Evolutionary conservation across 495 filamentous ascomycete genomes (phyloP), one percentile per base, ranked within the genome.

Genomic region (Aspergillus campestris): DNA sequence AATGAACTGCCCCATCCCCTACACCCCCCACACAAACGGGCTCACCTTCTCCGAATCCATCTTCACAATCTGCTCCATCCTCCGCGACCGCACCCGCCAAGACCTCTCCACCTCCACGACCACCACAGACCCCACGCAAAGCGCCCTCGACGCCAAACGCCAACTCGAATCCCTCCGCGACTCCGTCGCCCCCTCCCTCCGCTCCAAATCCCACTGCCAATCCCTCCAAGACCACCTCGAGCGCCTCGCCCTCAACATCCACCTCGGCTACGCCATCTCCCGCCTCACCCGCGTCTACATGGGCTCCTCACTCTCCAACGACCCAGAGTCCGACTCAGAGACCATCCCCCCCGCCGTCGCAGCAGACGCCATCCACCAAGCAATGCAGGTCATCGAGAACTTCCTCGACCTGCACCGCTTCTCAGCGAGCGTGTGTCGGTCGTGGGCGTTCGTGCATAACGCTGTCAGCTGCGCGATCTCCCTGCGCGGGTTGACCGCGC

Each of bases 161-260:
- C 51, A 66, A 18, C 52, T 77, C 7, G 53, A 66, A 35, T 46
- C 53, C 13, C 63, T 74, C 10, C 62, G 68, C 53, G 52, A 57
- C n/a, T 55, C 64, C 27, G 62, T 68, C n/a, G 61, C 62, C 0
- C 65, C 64, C 5, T 65, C 70, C 45, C 60, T 75, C 3, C 60
- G 60, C 39, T 68, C 71, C 37, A 67, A 64, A 5, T 12, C 51
- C 7, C 42, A 53, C 35, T 75, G 73, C 51, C 57, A 34, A 27
- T 59, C 67, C 0, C 48, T 64, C 15, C 66, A 64, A 38, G 61
- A 78, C 33, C 71, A 72, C 36, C 56, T 76, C 0, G 66, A 78
- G 55, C 66, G 72, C 32, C 68, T 73, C 48, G 69, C 62, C 3
- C 55, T 76, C 6, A 44, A 34, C 8, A 46, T 59, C n/a, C 49